Base-by-base conservation (phyloP, 2,329 filamentous ascomycete species). In the Chaetomium sp. region DNA sequence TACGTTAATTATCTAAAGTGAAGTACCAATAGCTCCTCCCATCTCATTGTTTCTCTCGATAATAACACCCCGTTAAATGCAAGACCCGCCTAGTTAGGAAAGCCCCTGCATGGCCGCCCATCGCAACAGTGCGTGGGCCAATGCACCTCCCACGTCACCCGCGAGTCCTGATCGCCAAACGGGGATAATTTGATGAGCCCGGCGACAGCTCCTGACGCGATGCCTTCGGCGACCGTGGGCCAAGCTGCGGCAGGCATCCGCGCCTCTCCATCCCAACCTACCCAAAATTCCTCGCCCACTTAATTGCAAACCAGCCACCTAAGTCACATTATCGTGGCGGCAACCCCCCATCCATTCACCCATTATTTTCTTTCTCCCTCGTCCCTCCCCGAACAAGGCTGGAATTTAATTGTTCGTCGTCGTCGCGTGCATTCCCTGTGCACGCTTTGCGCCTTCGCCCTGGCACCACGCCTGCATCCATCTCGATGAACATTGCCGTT, bases 231-330 rank as follows among this genome's bases (percentile, higher is more conserved):
- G 56, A 49, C 23, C 21, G 56, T 42, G 55, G 65, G 65, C 67
- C 67, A 67, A 70, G 65, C 65, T 64, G 65, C 63, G 63, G 65
- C 66, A 69, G 65, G 65, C 68, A 65, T 58, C 65, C 60, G 62
- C 64, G 65, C 65, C 68, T 66, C 60, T 60, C 49, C 61, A 64
- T 62, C 59, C 49, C 57, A 55, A 63, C 53, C 57, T 50, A 63
- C 53, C 60, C 47, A 57, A 68, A 69, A 65, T 62, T 62, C 61
- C 55, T 60, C 21, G 42, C 66, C 63, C 63, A 55, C 50, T 21
- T 31, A 62, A 57, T 45, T 49, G 51, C 60, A 38, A 55, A 42
- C 50, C 60, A 47, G 49, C 45, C 53, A 57, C 35, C 47, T 42
- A 31, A 58, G 7, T 35, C 35, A 21, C 55, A 31, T 53, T 33